Evolutionary conservation across 176 grass and related monocot genomes (phyloP).

Genomic region (Microstegium vimineum): DNA sequence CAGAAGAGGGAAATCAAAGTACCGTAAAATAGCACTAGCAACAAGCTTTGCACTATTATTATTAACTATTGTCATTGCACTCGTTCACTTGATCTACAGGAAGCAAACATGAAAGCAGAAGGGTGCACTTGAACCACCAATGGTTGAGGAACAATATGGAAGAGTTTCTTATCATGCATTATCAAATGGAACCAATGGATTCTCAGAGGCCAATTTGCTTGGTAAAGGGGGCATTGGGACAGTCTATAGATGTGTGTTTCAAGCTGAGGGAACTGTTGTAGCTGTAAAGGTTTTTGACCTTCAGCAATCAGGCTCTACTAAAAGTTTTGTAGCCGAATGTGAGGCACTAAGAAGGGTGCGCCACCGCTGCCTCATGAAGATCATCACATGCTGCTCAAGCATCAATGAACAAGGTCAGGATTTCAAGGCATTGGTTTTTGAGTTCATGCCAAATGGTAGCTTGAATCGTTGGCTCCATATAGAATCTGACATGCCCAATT

Average conservation of each 20-base stretch:
- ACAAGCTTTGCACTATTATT: neutral
- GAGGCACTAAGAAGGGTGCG: too few relatives aligned
- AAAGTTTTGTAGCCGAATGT: conserved; percentile 7
- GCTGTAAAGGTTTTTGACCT: conserved; percentile 41
- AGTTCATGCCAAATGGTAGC: conserved; percentile 34
- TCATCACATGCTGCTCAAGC: too few relatives aligned
- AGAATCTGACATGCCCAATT: too few relatives aligned
- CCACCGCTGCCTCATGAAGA: too few relatives aligned
- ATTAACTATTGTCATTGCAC: neutral
- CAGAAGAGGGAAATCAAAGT: too few relatives aligned
- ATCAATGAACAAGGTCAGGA: neutral
- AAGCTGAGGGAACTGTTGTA: neutral
- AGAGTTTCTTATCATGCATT: neutral
- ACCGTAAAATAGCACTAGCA: neutral
- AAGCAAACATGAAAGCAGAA: neutral
- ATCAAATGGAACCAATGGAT: conserved; percentile 11
- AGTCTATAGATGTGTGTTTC: conserved; percentile 1
- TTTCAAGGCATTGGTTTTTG: conserved; percentile 35
- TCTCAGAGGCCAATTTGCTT: neutral
- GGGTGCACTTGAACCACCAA: neutral
- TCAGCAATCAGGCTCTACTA: neutral
- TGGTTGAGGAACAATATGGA: neutral
- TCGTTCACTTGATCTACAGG: neutral
- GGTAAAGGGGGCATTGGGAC: conserved; percentile 3
- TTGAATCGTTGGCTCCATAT: neutral